Conservation (phyloP, 2,329 filamentous ascomycete species). For the Plectosphaerella plurivora region DNA sequence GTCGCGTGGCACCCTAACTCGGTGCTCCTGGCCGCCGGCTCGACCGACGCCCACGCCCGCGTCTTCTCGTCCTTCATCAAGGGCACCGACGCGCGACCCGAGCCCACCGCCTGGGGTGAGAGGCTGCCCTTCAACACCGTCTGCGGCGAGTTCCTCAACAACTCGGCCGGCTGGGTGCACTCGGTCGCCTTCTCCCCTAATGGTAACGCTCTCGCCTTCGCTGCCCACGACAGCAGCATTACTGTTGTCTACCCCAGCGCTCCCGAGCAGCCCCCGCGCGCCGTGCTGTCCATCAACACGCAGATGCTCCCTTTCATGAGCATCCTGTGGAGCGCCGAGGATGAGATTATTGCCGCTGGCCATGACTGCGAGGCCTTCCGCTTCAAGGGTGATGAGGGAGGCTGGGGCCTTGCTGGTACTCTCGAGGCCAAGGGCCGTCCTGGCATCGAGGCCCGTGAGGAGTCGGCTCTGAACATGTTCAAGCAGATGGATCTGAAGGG, state of each 20-base stretch:
- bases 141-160: constrained; percentile 93
- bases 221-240: constrained; percentile 91
- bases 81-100: constrained; percentile 80
- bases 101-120: constrained; percentile 90
- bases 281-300: constrained; percentile 86
- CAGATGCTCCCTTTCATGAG: constrained; percentile 90
- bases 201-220: constrained; percentile 89
- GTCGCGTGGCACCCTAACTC: constrained; percentile 98
- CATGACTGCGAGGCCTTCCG: constrained; percentile 89
- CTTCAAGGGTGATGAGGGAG: constrained; percentile 70
- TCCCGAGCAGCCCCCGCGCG: constrained; percentile 83
- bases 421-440: constrained; percentile 69
- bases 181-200: constrained; percentile 88
- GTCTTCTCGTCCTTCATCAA: constrained; percentile 97
- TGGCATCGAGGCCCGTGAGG: constrained; percentile 65
- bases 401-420: constrained; percentile 81
- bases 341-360: constrained; percentile 91
- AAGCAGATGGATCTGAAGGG: constrained; percentile 98
- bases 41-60: constrained; percentile 93
- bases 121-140: constrained; percentile 96
- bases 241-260: constrained; percentile 93
- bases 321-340: constrained; percentile 85
- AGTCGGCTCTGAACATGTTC: constrained; percentile 97
- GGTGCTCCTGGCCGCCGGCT: constrained; percentile 88
- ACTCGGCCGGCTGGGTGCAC: constrained; percentile 95